Evolutionary conservation across 208 protist genomes (phyloP).

Genomic region (Trypanosoma brucei): DNA sequence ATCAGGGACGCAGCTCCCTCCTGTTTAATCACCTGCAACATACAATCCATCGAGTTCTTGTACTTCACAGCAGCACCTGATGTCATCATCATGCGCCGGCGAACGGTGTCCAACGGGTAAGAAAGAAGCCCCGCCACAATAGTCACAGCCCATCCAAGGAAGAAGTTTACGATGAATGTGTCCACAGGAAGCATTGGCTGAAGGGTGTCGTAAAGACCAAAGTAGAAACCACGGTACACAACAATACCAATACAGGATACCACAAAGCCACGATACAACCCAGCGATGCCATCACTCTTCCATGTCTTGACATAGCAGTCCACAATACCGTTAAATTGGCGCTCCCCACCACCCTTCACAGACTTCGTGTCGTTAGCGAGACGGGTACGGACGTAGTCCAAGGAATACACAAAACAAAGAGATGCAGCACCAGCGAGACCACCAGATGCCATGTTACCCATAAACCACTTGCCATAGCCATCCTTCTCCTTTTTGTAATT

Average conservation of each 20-base stretch:
- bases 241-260: conserved; percentile 95
- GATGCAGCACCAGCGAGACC: conserved; percentile 95
- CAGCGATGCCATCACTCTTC: conserved; percentile 64
- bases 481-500: conserved; percentile 82
- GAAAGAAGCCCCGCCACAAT: conserved; percentile 67
- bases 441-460: conserved; percentile 94
- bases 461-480: conserved; percentile 85
- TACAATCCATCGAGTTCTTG: conserved; percentile 69
- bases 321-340: conserved; percentile 94
- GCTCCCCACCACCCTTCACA: conserved; percentile 74
- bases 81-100: conserved; percentile 96
- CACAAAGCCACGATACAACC: conserved; percentile 96
- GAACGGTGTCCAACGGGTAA: conserved; percentile 98
- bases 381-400: conserved; percentile 97
- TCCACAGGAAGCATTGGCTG: conserved; percentile 64
- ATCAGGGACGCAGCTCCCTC: conserved; percentile 54
- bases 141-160: conserved; percentile 68
- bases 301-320: conserved; percentile 93
- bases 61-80: conserved; percentile 66
- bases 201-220: conserved; percentile 94
- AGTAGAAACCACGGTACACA: conserved; percentile 96
- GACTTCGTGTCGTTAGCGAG: conserved; percentile 90
- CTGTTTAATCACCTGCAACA: conserved; percentile 50
- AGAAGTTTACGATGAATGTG: conserved; percentile 69
- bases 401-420: conserved; percentile 95